Evolutionary conservation across 2,329 filamentous ascomycete species (phyloP).

Genomic region (Cyanodermella asteris): DNA sequence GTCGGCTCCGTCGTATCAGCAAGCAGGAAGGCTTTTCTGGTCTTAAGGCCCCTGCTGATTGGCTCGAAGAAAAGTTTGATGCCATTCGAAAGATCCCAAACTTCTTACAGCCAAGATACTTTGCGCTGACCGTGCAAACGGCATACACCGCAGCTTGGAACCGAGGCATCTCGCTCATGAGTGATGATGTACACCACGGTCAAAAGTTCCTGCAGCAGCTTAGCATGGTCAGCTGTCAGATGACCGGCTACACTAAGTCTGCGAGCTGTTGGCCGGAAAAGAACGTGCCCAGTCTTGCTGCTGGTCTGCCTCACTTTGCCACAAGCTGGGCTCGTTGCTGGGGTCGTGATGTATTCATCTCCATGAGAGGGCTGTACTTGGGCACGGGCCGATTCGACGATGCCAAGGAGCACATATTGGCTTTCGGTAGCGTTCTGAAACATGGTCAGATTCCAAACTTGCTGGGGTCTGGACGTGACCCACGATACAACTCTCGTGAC

Average conservation of each 20-base stretch:
- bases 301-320: conserved; percentile 82
- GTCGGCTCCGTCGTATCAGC: conserved; percentile 52
- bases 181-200: conserved; percentile 51
- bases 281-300: conserved; percentile 66
- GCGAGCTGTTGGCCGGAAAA: conserved; percentile 78
- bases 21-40: conserved; percentile 38
- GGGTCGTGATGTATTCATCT: conserved; percentile 95
- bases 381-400: conserved; percentile 74
- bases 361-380: conserved; percentile 73
- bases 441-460: conserved; percentile 97
- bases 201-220: conserved; percentile 79
- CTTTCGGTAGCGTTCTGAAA: conserved; percentile 89
- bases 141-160: conserved; percentile 71
- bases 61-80: conserved; percentile 70
- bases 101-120: conserved; percentile 83
- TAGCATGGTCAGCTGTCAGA: conserved; percentile 77
- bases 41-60: conserved; percentile 45
- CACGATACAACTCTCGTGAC: conserved; percentile 87
- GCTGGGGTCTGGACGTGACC: conserved; percentile 61
- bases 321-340: conserved; percentile 90
- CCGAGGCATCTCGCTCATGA: conserved; percentile 58
- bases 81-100: conserved; percentile 66
- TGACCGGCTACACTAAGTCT: conserved; percentile 73
- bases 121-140: conserved; percentile 69
- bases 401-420: conserved; percentile 80